Evolutionary conservation across 192 early-diverging fungal species (phyloP), one percentile per base, ranked within the genome.

Genomic region (Podila horticola): DNA sequence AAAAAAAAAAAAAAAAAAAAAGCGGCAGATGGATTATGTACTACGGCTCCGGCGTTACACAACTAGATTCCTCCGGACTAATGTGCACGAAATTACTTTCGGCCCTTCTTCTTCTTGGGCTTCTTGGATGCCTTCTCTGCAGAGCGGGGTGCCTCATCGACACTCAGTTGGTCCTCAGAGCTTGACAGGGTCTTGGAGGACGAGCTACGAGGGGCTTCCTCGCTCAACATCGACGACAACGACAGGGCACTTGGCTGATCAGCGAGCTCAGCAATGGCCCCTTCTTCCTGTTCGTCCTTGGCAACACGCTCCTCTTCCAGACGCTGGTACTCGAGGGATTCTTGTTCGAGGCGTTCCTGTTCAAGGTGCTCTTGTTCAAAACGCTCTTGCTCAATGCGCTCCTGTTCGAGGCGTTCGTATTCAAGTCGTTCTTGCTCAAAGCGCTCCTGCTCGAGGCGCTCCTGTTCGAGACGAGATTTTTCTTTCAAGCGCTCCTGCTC

Each of bases 81-180:
- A 1, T 45, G 41, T 13, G 41, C 13, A 45, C 41, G 15, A 45
- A 45, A 45, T 45, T 28, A 69, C 62, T 69, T 69, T 48, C 24
- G 29, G 10, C 51, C 52, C 49, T 41, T 71, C 34, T 70, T 76
- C 62, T 75, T 74, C 74, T 76, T 79, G 41, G 41, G 11, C 69
- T 79, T 79, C 51, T 71, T 72, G 65, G 71, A 72, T 34, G 64
- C 5, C 52, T 79, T 79, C 26, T 68, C 64, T 30, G 31, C 72
- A 11, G 70, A 52, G 31, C 45, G 48, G 0, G 48, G 58, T 13
- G 38, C 70, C 8, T 79, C 75, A n/a, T 79, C 75, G 20, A 67
- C 69, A 33, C 75, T 77, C 6, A 34, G 7, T 51, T 48, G 66
- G 1, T 72, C 75, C 49, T 79, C 75, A 50, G 60, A 79, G 26